Percentiles rank a stretch among this genome's conserved stretches.
Evolutionary conservation across 768 basidiomycete species (phyloP).

Genomic region (Pulveroboletus sp.): DNA sequence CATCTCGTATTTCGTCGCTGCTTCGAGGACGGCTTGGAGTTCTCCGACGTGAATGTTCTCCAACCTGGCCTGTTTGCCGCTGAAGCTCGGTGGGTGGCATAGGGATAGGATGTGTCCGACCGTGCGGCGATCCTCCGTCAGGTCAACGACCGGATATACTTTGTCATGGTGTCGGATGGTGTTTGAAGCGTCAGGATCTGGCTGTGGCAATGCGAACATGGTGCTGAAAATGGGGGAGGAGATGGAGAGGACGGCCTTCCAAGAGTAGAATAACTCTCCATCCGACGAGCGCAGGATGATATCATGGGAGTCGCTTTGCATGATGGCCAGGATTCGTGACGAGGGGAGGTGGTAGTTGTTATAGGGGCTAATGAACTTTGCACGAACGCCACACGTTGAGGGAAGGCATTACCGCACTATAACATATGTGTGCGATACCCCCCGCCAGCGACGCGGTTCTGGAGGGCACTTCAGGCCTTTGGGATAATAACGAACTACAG

Average conservation of each 20-base stretch:
- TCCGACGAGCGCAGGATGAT: constrained; percentile 16
- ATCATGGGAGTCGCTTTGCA: constrained; percentile 9
- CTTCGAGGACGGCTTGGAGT: constrained; percentile 3
- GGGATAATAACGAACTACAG: no score
- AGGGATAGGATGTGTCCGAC: constrained; percentile 7
- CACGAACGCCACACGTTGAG: no score
- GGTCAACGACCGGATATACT: constrained; percentile 4
- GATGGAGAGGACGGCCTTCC: constrained; percentile 7
- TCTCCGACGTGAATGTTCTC: background rate
- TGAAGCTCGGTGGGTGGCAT: constrained; percentile 6
- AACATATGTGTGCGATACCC: no score
- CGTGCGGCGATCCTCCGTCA: constrained; percentile 10
- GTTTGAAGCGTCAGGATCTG: background rate
- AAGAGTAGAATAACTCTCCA: background rate
- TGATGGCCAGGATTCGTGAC: constrained; percentile 3
- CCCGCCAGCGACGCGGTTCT: no score
- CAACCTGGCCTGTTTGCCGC: background rate
- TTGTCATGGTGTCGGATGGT: background rate
- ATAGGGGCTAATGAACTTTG: no score
- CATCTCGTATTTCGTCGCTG: constrained; percentile 18
- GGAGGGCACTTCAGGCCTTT: no score
- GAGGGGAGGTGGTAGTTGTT: no score
- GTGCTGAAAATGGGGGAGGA: constrained; percentile 12
- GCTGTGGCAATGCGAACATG: constrained; percentile 15
- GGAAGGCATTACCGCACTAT: no score